Evolutionary conservation across 805 yeast genomes (phyloP).

Genomic region (Barnettozyma salicaria): DNA sequence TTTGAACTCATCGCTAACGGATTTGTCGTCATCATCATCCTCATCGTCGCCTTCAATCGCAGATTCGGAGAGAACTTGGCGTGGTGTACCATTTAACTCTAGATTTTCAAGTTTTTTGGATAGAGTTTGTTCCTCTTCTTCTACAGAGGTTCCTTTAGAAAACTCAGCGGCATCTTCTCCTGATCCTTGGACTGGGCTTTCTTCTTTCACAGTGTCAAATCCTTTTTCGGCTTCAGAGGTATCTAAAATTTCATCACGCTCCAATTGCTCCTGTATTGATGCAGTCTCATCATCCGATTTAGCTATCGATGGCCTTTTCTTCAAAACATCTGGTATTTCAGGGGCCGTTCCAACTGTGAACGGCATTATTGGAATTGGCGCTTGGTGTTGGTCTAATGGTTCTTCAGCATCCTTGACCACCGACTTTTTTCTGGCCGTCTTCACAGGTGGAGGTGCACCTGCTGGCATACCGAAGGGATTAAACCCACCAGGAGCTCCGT

Average conservation of each 20-base stretch:
- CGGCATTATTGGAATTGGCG: slow-evolving; percentile 50
- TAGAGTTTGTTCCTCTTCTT: slow-evolving; percentile 12
- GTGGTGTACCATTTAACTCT: slow-evolving; percentile 11
- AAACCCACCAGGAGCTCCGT: slow-evolving; percentile 27
- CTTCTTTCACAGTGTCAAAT: slow-evolving; percentile 1
- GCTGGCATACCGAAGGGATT: slow-evolving; percentile 37
- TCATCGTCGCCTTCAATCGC: slow-evolving; percentile 29
- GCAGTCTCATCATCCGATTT: slow-evolving; percentile 11
- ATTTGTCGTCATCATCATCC: slow-evolving; percentile 24
- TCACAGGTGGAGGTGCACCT: slow-evolving; percentile 29
- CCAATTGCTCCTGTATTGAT: slow-evolving; percentile 7
- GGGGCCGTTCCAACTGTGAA: slow-evolving; percentile 31
- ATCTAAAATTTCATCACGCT: slow-evolving; percentile 5
- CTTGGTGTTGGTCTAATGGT: slow-evolving; percentile 18
- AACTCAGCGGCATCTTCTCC: slow-evolving; percentile 15
- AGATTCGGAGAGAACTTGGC: slow-evolving; percentile 18
- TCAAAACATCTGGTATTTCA: slow-evolving; percentile 19
- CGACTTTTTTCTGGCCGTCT: slow-evolving; percentile 18
- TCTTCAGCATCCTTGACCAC: slow-evolving; percentile 22
- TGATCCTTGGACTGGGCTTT: slow-evolving; percentile 6
- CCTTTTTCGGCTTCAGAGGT: slow-evolving; percentile 1
- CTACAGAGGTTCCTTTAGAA: neutral
- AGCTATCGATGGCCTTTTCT: slow-evolving; percentile 10
- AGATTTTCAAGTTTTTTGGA: slow-evolving; percentile 16
- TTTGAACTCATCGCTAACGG: slow-evolving; percentile 20